phyloP scores from a whole-genome alignment of 2,329 filamentous ascomycete genomes.

The Blastomyces silverae region DNA sequence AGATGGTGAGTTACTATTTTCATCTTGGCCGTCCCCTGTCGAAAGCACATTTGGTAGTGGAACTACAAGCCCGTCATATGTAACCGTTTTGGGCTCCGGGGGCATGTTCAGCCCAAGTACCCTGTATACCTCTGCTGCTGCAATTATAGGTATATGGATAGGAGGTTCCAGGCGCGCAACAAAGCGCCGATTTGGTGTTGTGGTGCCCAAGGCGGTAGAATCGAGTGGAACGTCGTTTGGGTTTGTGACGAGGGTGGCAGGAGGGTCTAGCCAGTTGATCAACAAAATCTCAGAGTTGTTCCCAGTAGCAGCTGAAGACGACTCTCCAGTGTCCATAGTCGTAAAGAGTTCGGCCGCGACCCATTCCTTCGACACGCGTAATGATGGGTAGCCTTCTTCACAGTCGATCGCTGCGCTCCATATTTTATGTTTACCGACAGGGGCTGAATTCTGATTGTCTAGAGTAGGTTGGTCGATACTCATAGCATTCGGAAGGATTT shows the following conservation, averaged over 20 bases:
- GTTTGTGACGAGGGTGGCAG: slow-evolving; percentile 32
- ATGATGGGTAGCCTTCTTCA: slow-evolving; percentile 41
- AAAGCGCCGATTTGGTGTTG: slow-evolving; percentile 40
- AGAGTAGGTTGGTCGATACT: slow-evolving; percentile 27
- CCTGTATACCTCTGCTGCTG: slow-evolving; percentile 38
- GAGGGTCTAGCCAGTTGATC: slow-evolving; percentile 39
- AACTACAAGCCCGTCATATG: slow-evolving; percentile 37
- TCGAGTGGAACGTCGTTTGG: slow-evolving; percentile 35
- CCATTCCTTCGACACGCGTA: slow-evolving; percentile 42
- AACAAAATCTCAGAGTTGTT: slow-evolving; percentile 25
- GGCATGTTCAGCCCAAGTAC: slow-evolving; percentile 36
- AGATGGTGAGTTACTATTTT: slow-evolving; percentile 23
- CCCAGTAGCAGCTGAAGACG: slow-evolving; percentile 22
- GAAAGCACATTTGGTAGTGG: slow-evolving; percentile 22
- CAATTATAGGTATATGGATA: slow-evolving; percentile 39
- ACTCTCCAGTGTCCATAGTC: slow-evolving; percentile 25
- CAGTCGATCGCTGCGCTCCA: slow-evolving; percentile 41
- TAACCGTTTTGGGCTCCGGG: slow-evolving; percentile 36
- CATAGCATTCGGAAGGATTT: slow-evolving; percentile 30
- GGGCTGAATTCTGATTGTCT: slow-evolving; percentile 21
- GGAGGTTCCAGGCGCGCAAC: slow-evolving; percentile 40
- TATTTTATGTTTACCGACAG: slow-evolving; percentile 24
- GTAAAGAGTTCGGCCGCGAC: slow-evolving; percentile 34
- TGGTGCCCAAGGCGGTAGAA: slow-evolving; percentile 33
- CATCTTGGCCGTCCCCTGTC: slow-evolving; percentile 24